Evolutionary conservation across 306 rosid species (phyloP), one percentile per base, ranked within the genome.

Genomic region (Luffa acutangula): DNA sequence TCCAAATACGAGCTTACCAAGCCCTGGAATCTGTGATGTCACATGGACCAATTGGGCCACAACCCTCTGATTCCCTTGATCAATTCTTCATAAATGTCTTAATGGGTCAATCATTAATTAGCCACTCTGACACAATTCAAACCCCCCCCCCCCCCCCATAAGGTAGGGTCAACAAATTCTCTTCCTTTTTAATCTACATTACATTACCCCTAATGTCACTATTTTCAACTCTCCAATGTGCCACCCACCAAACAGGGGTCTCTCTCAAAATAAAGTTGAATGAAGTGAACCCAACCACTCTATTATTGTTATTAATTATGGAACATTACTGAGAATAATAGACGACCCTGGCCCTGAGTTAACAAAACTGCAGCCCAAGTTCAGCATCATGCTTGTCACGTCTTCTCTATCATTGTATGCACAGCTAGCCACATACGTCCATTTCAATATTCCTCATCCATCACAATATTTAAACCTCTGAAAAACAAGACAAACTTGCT

Each of bases 381-480:
- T 66, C 9, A 65, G 10, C 42, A 66, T 73, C 54, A 73, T 73
- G 78, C 15, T 33, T 25, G 43, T 73, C 78, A 73, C 78, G 78
- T 73, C 78, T 15, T 31, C 75, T 62, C 75, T 34, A 53, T 73
- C 78, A 73, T 48, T 51, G 21, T 49, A 51, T 49, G 39, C 60
- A 73, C 60, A 73, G 45, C 78, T 43, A 73, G 45, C 78, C 73
- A 56, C 75, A 36, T 20, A 33, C 34, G 76, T 52, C 77, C 31
- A 80, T 81, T 65, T 80, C 86, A 56, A 60, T 81, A 79, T 63
- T 51, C 41, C 11, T 54, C 65, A 43, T 9, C 45, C 70, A 33
- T 63, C 80, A 77, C 78, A 25, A 25, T 25, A 80, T 66, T 71
- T 80, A 34, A 39, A 39, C 17, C 77, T 80, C 81, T 81, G 85